Evolutionary conservation across 2,329 filamentous ascomycete species (phyloP).

Genomic region (Lasiodiplodia citricola): DNA sequence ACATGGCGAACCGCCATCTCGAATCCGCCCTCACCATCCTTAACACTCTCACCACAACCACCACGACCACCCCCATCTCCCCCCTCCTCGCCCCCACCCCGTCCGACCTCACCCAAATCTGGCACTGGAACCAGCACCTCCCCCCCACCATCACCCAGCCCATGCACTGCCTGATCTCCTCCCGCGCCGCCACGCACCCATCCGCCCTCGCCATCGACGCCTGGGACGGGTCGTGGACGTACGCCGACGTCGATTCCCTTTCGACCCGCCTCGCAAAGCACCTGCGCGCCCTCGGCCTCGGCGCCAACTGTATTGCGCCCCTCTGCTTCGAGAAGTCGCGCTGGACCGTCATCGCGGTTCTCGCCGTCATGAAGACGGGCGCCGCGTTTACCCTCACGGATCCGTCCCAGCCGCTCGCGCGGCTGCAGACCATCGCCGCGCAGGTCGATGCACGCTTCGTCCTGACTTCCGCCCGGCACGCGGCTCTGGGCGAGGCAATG

Average conservation of each 20-base stretch:
- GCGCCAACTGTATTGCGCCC: constrained; percentile 15
- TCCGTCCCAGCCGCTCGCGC: not conserved
- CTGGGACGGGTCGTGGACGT: constrained; percentile 58
- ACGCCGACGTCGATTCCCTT: constrained; percentile 49
- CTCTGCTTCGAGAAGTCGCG: constrained; percentile 31
- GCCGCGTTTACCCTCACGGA: constrained; percentile 5
- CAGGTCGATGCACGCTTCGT: constrained; percentile 33
- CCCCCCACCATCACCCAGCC: constrained; percentile 52
- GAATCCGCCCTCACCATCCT: constrained; percentile 47
- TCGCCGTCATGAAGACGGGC: constrained; percentile 31
- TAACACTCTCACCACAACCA: constrained; percentile 36
- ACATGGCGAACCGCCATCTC: constrained; percentile 51
- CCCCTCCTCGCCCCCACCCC: constrained; percentile 39
- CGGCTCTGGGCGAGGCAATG: constrained; percentile 36
- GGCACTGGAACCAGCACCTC: constrained; percentile 57
- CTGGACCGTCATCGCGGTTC: constrained; percentile 28
- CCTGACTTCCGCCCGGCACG: constrained; percentile 30
- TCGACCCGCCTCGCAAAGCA: not conserved
- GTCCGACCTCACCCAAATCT: constrained; percentile 53
- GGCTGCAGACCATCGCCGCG: not conserved
- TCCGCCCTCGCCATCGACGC: constrained; percentile 54
- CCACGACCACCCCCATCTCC: constrained; percentile 38
- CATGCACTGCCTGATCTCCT: constrained; percentile 54
- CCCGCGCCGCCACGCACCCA: constrained; percentile 42
- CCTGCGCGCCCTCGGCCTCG: constrained; percentile 6